Percentiles rank a stretch among this genome's conserved stretches.
Conservation (phyloP, 2,329 filamentous ascomycete genomes). For the Claviceps digitariae region DNA sequence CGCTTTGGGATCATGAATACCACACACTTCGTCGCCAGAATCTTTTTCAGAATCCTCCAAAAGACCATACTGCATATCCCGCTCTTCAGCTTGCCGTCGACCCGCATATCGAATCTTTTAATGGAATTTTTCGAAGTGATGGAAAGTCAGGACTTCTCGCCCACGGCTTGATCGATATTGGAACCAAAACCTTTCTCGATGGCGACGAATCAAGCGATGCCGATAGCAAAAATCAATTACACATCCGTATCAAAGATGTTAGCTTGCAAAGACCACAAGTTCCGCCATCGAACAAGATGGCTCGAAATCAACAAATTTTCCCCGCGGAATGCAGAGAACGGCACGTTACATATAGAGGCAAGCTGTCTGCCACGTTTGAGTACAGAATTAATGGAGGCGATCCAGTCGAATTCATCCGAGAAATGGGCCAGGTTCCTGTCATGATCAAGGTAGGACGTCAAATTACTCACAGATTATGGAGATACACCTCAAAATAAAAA, state of each 20-base stretch:
- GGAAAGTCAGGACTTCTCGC: constrained; percentile 48
- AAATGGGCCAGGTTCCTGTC: constrained; percentile 79
- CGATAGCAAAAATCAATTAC: constrained; percentile 57
- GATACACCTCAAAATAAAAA: not conserved
- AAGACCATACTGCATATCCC: constrained; percentile 78
- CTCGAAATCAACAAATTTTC: constrained; percentile 70
- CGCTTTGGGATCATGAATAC: constrained; percentile 73
- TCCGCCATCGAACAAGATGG: constrained; percentile 71
- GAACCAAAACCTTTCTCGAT: constrained; percentile 76
- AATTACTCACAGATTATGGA: not conserved
- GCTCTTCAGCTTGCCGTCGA: constrained; percentile 72
- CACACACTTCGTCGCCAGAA: constrained; percentile 75
- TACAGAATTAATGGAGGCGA: constrained; percentile 80
- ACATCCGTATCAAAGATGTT: constrained; percentile 66
- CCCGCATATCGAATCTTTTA: constrained; percentile 93
- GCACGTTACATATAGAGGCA: constrained; percentile 81
- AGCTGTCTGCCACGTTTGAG: constrained; percentile 69
- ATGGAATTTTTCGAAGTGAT: constrained; percentile 65
- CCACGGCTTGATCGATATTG: constrained; percentile 75
- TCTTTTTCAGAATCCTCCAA: constrained; percentile 79
- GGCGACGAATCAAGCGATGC: constrained; percentile 52
- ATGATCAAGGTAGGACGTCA: constrained; percentile 64
- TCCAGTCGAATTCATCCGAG: constrained; percentile 66
- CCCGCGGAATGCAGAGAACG: constrained; percentile 91
- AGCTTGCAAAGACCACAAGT: constrained; percentile 71